Evolutionary conservation across 805 yeast species (phyloP), one percentile per base, ranked within the genome.

Genomic region (Schizosaccharomyces japonicus): DNA sequence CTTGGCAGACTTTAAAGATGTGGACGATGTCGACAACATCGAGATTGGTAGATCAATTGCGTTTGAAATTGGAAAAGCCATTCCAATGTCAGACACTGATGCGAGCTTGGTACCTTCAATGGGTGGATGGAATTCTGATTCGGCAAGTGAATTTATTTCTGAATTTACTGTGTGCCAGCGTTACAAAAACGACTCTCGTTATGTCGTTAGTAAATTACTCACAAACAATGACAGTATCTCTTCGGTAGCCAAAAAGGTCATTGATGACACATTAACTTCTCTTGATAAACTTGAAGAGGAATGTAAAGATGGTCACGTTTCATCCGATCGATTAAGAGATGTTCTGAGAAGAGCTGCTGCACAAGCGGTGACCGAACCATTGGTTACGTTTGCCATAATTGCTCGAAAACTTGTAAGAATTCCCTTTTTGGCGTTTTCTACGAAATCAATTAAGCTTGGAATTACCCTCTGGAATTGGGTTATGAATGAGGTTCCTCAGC

Each of bases 21-120:
- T 56, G 15, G 50, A 58, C 55, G 49, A 63, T 55, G 52, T 57
- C 59, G 53, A 69, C 60, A 54, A 64, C 55, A 70, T 80, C 39
- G 77, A 80, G 49, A 76, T 71, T 56, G 96, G 96, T 48, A 78
- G 84, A 45, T 77, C 93, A 0, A 81, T 87, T 67, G 96, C 98
- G 0, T 64, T 85, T 50, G 90, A 81, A 53, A 71, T 83, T 76
- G 93, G 94, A 1, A 83, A 90, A 3, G 60, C 71, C 3, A 70
- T 82, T 10, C 63, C 76, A n/a, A 67, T 76, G 17, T 68, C 67
- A 27, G 92, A 82, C 55, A 64, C 76, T 40, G 90, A 80, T 55
- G 60, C 77, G 27, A 68, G 73, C 2, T 69, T 70, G 39, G 64
- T 75, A 36, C 51, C 52, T 47, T 52, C 55, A 10, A 50, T 56